Evolutionary conservation across 1,284 basidiomycete species (phyloP), one percentile per base, ranked within the genome.

Genomic region (Sutorius eximius): DNA sequence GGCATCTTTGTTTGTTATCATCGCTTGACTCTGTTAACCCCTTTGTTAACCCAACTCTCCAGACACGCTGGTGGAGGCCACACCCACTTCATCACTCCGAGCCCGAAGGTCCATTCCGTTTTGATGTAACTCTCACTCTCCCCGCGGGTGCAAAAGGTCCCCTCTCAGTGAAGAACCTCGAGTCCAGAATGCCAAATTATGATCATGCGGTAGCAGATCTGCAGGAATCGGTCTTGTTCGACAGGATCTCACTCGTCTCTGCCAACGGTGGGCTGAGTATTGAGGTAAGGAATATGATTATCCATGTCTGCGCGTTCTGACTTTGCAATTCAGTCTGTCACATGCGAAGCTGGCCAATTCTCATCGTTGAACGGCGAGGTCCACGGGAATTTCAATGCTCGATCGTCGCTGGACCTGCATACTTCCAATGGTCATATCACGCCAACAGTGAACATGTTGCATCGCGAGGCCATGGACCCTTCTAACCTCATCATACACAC

Each of bases 371-470:
- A 79, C 38, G 71, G 70, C 22, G 56, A 61, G 12, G 24, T 83
- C 55, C 55, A 65, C 6, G 82, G 81, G 18, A 65, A 66, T n/a
- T 79, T 76, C 67, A 71, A 70, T 30, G 61, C 67, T 11, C 62
- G 69, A 9, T 67, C 66, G 1, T 61, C 59, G 7, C 70, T 83
- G 15, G 60, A 59, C 3, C 56, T 83, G 20, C 27, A 48, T n/a
- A 77, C 76, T 2, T 54, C 66, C 27, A 79, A 79, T 57, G 70
- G 66, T 3, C 58, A 36, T n/a, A 75, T 83, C 51, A 49, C 67
- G 12, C 68, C 70, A 3, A 62, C 67, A n/a, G 69, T 77, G 37
- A 66, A 63, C 27, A 52, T 81, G 32, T 57, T 61, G 40, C 71
- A 77, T 50, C 60, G 66, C 18, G 48, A 67, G 38, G 56, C 53